Evolutionary conservation across 73 alveolate species (phyloP).

Genomic region (Breviolum minutum): DNA sequence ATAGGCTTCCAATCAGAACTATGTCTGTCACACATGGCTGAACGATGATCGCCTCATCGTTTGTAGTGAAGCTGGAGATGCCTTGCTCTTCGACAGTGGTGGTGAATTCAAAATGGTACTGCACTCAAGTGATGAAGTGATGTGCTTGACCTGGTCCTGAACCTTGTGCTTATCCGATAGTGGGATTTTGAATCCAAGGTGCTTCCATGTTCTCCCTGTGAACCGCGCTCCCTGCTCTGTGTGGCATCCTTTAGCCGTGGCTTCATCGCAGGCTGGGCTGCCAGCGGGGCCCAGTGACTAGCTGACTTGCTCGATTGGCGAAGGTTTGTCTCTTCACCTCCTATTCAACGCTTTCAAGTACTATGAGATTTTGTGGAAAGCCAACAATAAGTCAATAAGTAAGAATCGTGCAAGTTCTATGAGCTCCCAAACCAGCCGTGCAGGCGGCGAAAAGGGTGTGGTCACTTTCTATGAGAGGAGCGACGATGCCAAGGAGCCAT

Average conservation of each 20-base stretch:
- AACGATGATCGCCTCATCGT: constrained; percentile 97
- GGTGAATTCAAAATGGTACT: constrained; percentile 83
- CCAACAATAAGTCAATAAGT: neutral
- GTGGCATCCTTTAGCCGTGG: constrained; percentile 90
- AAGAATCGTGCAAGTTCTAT: neutral
- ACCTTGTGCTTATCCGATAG: neutral
- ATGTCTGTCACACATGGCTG: constrained; percentile 98
- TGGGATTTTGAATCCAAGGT: constrained; percentile 6
- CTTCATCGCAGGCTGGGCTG: constrained; percentile 79
- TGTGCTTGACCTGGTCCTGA: neutral
- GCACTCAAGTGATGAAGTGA: neutral
- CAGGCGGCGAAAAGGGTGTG: constrained; percentile 98
- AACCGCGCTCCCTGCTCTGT: constrained; percentile 64
- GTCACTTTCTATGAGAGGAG: constrained; percentile 97
- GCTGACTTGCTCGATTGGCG: neutral
- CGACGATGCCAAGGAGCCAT: constrained; percentile 97
- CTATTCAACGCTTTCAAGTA: too few relatives aligned
- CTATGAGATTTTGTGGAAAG: neutral
- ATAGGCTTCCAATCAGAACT: constrained; percentile 96
- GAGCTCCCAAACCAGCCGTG: too few relatives aligned
- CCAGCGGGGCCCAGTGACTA: neutral
- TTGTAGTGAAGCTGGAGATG: constrained; percentile 96
- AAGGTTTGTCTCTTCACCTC: neutral
- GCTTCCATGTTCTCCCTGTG: constrained; percentile 90
- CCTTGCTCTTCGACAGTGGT: constrained; percentile 81